phyloP scores from a whole-genome alignment of 1,284 basidiomycete species.

The Ganoderma boninense region DNA sequence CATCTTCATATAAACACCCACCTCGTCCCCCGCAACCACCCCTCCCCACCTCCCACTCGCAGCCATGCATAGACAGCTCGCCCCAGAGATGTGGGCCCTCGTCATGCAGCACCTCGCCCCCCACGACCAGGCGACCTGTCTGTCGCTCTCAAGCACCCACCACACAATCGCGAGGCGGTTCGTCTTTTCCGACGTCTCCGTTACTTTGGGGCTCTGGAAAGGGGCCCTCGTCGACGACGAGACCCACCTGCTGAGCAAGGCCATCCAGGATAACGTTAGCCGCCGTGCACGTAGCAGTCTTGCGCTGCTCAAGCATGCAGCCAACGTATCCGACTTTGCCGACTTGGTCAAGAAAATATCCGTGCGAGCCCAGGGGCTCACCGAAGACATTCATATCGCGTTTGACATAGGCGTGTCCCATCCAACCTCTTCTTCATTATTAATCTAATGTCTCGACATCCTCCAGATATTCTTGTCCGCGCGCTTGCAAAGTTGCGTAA shows the following conservation, averaged over 20 bases:
- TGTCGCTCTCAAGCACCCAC: constrained; percentile 1
- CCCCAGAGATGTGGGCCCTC: constrained; percentile 3
- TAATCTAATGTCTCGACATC: neutral
- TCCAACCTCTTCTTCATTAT: neutral
- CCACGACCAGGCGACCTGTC: neutral
- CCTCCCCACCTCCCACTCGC: neutral
- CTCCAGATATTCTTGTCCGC: constrained; percentile 3
- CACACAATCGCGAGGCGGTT: neutral
- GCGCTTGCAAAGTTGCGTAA: constrained; percentile 6
- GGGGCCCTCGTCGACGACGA: neutral
- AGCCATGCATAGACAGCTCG: neutral
- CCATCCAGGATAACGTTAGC: constrained; percentile 2
- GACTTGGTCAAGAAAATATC: constrained; percentile 2
- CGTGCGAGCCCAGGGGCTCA: constrained; percentile 3
- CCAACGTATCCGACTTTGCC: neutral
- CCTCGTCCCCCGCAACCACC: neutral
- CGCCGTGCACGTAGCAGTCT: constrained; percentile 2
- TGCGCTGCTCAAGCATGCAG: neutral
- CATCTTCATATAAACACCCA: neutral
- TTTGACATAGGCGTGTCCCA: neutral
- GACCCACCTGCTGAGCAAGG: neutral
- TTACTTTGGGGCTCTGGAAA: neutral
- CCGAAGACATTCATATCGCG: neutral
- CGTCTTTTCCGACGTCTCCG: constrained; percentile 6
- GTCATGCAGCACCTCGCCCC: constrained; percentile 7